These are phyloP conservation scores for Eugenia klotzschiana DNA, from an alignment of 441 rosid species.

Conservation along the genomic window DNA sequence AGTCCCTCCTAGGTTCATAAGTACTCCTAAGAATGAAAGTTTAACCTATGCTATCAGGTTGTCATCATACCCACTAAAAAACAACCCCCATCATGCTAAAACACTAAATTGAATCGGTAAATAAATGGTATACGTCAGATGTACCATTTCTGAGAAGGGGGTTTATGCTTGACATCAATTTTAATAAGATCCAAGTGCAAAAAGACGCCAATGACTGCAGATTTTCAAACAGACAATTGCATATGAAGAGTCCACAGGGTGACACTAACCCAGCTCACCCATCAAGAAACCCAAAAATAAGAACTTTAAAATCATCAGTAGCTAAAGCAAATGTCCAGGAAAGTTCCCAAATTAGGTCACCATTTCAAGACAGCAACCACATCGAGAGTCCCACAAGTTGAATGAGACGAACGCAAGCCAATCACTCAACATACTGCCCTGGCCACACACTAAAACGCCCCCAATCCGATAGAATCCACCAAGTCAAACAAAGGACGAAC, in stretches of 20 bases:
- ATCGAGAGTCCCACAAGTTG: not conserved
- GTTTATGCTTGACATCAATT: not conserved
- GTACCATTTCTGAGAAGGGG: not conserved
- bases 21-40: not conserved
- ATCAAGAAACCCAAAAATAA: not conserved
- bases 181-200: not conserved
- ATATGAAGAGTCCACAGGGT: not conserved
- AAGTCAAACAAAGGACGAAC: not conserved
- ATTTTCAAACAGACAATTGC: not conserved
- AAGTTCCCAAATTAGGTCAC: not conserved
- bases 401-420: not conserved
- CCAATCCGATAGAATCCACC: not conserved
- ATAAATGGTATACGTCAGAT: not conserved
- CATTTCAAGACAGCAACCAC: not conserved
- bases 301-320: not conserved
- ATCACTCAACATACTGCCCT: not conserved
- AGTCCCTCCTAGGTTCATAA: not conserved
- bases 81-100: not conserved
- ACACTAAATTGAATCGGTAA: not conserved
- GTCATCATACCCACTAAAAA: not conserved
- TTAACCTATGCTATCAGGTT: not conserved
- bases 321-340: not conserved
- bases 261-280: not conserved
- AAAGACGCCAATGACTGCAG: not conserved
- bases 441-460: not conserved